Percentiles rank a stretch among this genome's conserved stretches.
Conservation (phyloP, 805 yeast species). For the Brettanomyces nanus region DNA sequence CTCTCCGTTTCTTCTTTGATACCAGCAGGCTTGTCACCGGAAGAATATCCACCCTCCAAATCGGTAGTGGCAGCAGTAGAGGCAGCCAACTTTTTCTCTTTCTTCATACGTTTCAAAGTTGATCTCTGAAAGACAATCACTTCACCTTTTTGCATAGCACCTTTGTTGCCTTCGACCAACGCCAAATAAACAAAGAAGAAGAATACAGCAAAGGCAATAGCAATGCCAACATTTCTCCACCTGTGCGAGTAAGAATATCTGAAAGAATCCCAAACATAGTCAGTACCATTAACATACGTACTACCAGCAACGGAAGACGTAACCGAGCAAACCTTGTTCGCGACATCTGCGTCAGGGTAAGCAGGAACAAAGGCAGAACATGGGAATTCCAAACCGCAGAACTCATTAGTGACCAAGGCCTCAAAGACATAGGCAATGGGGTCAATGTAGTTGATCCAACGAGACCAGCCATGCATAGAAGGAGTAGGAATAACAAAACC, state of each 20-base stretch:
- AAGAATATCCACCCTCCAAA: conserved; percentile 19
- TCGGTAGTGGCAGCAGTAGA: conserved; percentile 13
- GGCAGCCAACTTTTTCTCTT: conserved; percentile 25
- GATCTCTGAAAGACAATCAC: conserved; percentile 49
- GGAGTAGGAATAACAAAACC: conserved; percentile 54
- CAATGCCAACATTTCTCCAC: conserved; percentile 80
- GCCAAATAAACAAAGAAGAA: conserved; percentile 46
- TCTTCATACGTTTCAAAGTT: conserved; percentile 38
- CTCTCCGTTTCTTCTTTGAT: conserved; percentile 16
- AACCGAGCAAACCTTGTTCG: conserved; percentile 26
- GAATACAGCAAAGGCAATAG: conserved; percentile 44
- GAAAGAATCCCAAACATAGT: conserved; percentile 41
- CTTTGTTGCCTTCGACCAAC: conserved; percentile 49
- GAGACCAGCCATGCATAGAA: conserved; percentile 53
- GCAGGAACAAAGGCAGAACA: conserved; percentile 44
- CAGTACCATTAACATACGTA: conserved; percentile 47
- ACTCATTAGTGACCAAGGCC: conserved; percentile 51
- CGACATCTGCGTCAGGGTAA: conserved; percentile 18
- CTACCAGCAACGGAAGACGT: conserved; percentile 55
- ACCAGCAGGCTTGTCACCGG: conserved; percentile 20
- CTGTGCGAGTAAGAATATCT: conserved; percentile 46
- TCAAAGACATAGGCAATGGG: conserved; percentile 54
- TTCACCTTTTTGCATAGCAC: conserved; percentile 68
- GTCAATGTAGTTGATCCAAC: conserved; percentile 56
- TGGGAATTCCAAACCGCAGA: conserved; percentile 34